Evolutionary conservation across 2,329 filamentous ascomycete species (phyloP), one percentile per base, ranked within the genome.

Genomic region (Fusarium devonianum): DNA sequence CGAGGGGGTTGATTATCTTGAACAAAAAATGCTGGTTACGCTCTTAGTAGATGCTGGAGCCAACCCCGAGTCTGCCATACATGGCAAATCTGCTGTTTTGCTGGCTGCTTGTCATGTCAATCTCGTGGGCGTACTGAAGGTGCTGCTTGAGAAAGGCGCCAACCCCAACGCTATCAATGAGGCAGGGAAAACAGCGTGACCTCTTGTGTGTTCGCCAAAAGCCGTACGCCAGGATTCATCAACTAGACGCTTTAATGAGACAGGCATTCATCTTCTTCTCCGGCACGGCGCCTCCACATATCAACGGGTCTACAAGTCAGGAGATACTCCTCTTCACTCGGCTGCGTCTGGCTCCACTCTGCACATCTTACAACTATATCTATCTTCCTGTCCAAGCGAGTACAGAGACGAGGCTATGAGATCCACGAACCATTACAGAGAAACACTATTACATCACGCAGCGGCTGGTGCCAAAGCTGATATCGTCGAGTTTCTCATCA

Each of bases 381-480:
- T 64, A 7, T 48, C 41, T 10, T 29, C 45, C 6, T 41, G 40
- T 10, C 18, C 18, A 37, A 17, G 7, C 18, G 12, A 30, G 19
- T 14, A 44, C 8, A 30, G 7, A 33, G 49, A 21, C 22, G 43
- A 21, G 29, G 35, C 51, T 7, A 14, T 48, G 7, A 25, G 16
- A 17, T 60, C 29, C 14, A 42, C 7, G 8, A 69, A 63, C 32
- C 4, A 33, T 3, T 30, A 58, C 13, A 54, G 59, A 3, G 66
- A 70, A 45, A 65, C 60, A 2, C 26, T 69, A 2, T 40, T 71
- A 2, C 66, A 69, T 40, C 69, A 53, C 26, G 66, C 67, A 2
- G 66, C 67, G 3, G 64, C 60, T 3, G 65, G 65, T 0, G 48
- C 62, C 9, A 47, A 57, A 2, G 10, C 33, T 14, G 60, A 63